phyloP scores from a whole-genome alignment of 805 yeast genomes.

The Groenewaldozyma tartarivorans region DNA sequence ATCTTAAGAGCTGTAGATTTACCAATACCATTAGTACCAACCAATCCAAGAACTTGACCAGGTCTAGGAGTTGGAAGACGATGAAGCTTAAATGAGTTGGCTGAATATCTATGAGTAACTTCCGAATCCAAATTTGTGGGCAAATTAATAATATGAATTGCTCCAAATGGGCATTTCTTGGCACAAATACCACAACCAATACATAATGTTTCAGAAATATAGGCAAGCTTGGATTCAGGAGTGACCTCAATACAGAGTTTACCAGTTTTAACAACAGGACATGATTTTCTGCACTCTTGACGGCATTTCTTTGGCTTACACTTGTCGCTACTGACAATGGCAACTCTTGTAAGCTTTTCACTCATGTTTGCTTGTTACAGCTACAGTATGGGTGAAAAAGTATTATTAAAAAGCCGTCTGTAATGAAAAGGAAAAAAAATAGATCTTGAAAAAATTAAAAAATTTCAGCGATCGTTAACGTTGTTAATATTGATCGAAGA shows the following conservation, averaged over 20 bases:
- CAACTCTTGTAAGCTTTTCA: constrained; percentile 50
- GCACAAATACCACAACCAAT: constrained; percentile 99
- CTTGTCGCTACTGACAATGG: constrained; percentile 86
- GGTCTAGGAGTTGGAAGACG: constrained; percentile 98
- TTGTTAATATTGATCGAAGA: too few relatives aligned
- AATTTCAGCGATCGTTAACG: too few relatives aligned
- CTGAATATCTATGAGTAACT: constrained; percentile 95
- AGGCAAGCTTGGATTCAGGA: constrained; percentile 85
- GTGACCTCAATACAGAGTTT: constrained; percentile 94
- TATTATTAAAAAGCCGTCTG: too few relatives aligned
- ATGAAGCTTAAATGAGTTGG: constrained; percentile 94
- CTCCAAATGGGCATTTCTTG: constrained; percentile 96
- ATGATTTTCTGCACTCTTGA: constrained; percentile 93
- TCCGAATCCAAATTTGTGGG: constrained; percentile 91
- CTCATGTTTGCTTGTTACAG: constrained; percentile 1
- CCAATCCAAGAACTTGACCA: constrained; percentile 95
- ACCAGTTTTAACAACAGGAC: constrained; percentile 98
- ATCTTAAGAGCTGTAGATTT: constrained; percentile 95
- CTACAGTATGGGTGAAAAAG: too few relatives aligned
- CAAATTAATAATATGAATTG: constrained; percentile 88
- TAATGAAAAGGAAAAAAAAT: too few relatives aligned
- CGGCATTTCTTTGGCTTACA: constrained; percentile 98
- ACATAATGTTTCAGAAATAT: constrained; percentile 85
- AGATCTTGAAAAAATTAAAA: too few relatives aligned
- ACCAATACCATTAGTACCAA: constrained; percentile 99